Evolutionary conservation across 805 yeast species (phyloP).

Genomic region (Clavispora santaluciae): DNA sequence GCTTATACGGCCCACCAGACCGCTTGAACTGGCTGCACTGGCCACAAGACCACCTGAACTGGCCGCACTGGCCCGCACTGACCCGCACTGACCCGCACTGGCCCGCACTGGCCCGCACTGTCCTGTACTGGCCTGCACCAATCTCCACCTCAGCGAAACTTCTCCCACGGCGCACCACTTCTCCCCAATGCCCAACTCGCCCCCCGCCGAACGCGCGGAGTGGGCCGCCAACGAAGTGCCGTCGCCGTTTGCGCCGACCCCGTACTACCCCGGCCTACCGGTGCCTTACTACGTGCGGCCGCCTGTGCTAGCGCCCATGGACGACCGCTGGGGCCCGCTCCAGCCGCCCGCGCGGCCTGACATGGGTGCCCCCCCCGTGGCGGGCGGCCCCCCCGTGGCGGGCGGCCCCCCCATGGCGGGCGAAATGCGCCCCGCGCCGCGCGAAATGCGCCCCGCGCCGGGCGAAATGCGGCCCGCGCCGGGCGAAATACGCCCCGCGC

Average conservation of each 20-base stretch:
- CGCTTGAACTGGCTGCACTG: too few relatives aligned
- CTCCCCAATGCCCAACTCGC: background rate
- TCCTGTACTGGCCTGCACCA: slow-evolving; percentile 1
- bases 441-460: background rate
- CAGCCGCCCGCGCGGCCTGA: background rate
- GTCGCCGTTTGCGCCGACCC: background rate
- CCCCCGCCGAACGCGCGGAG: background rate
- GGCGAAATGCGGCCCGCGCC: background rate
- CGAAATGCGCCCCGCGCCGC: background rate
- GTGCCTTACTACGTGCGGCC: background rate
- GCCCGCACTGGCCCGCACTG: too few relatives aligned
- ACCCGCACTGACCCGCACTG: too few relatives aligned
- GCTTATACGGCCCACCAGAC: too few relatives aligned
- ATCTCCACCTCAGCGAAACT: too few relatives aligned
- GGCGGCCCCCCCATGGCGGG: too few relatives aligned
- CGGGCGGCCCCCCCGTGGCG: too few relatives aligned
- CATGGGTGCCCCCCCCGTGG: too few relatives aligned
- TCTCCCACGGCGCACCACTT: too few relatives aligned
- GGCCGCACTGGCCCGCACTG: too few relatives aligned
- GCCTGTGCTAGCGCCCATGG: background rate
- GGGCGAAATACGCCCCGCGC: background rate
- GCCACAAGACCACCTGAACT: too few relatives aligned
- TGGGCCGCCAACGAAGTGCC: background rate
- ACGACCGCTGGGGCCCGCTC: background rate
- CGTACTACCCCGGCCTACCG: background rate